Evolutionary conservation across 2,329 filamentous ascomycete species (phyloP).

Genomic region (Neonectria sp.): DNA sequence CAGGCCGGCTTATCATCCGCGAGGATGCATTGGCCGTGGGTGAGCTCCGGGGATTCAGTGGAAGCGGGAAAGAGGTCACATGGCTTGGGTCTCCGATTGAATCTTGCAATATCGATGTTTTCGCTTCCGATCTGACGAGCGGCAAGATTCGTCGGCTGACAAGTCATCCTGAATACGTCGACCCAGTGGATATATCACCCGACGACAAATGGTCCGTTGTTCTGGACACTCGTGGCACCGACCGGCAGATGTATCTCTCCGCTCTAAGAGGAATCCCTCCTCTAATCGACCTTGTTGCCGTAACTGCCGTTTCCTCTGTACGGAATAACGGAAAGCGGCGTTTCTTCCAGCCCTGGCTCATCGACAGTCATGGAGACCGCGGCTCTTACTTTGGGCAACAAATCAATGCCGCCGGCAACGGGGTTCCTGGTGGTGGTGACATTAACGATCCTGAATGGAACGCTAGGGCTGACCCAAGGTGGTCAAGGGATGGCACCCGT

Average conservation of each 20-base stretch:
- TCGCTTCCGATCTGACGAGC: slow-evolving; percentile 57
- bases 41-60: slow-evolving; percentile 62
- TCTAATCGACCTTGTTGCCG: slow-evolving; percentile 55
- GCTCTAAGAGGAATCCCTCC: slow-evolving; percentile 60
- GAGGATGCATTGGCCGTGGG: slow-evolving; percentile 47
- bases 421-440: slow-evolving; percentile 47
- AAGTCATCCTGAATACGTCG: slow-evolving; percentile 60
- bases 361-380: slow-evolving; percentile 62
- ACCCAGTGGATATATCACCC: slow-evolving; percentile 59
- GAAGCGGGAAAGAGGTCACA: slow-evolving; percentile 57
- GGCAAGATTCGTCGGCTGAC: slow-evolving; percentile 60
- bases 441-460: slow-evolving; percentile 66
- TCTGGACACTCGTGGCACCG: slow-evolving; percentile 59
- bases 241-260: slow-evolving; percentile 59
- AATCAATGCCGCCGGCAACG: slow-evolving; percentile 56
- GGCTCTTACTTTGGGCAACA: slow-evolving; percentile 60
- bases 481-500: slow-evolving; percentile 57
- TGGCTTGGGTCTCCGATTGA: slow-evolving; percentile 59
- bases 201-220: slow-evolving; percentile 60
- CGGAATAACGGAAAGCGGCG: slow-evolving; percentile 62
- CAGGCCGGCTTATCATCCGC: too few species aligned
- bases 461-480: slow-evolving; percentile 60
- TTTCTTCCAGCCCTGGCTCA: slow-evolving; percentile 62
- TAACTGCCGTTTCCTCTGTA: slow-evolving; percentile 54
- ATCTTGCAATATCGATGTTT: slow-evolving; percentile 62